These are phyloP conservation scores for Botrytis tulipae DNA, from an alignment of 2,329 filamentous ascomycete species.

Conservation along the genomic window DNA sequence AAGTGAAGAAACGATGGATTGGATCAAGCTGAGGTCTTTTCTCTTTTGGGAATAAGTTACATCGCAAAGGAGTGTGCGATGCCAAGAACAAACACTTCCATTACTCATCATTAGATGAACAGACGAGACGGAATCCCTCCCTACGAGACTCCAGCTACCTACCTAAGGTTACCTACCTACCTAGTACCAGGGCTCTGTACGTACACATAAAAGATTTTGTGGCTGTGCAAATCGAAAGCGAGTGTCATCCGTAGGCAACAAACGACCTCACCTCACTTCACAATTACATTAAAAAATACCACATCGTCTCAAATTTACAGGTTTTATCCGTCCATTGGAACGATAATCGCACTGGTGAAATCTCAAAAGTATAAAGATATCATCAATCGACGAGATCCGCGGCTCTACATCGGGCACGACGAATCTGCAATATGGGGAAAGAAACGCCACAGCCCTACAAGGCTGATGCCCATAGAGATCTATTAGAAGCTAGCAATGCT, in stretches of 20 bases:
- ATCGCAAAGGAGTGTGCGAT: background rate
- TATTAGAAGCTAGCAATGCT: background rate
- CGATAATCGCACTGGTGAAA: too few species aligned
- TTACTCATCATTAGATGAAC: background rate
- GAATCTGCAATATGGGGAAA: slow-evolving; percentile 13
- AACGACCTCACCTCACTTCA: background rate
- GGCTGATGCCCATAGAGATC: background rate
- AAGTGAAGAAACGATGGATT: background rate
- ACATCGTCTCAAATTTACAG: background rate
- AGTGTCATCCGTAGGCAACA: background rate
- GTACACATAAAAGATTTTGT: background rate
- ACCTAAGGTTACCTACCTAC: too few species aligned
- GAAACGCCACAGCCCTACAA: slow-evolving; percentile 11
- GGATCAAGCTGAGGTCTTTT: background rate
- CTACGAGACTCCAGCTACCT: background rate
- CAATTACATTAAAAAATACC: background rate
- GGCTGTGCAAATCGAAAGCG: slow-evolving; percentile 3
- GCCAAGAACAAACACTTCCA: background rate
- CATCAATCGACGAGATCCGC: background rate
- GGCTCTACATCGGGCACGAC: background rate
- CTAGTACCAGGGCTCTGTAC: too few species aligned
- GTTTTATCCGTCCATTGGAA: background rate
- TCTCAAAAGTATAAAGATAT: background rate
- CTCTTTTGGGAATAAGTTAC: background rate
- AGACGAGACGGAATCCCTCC: background rate